Evolutionary conservation across 1,284 basidiomycete species (phyloP), one percentile per base, ranked within the genome.

Genomic region (Pholiota adiposa): DNA sequence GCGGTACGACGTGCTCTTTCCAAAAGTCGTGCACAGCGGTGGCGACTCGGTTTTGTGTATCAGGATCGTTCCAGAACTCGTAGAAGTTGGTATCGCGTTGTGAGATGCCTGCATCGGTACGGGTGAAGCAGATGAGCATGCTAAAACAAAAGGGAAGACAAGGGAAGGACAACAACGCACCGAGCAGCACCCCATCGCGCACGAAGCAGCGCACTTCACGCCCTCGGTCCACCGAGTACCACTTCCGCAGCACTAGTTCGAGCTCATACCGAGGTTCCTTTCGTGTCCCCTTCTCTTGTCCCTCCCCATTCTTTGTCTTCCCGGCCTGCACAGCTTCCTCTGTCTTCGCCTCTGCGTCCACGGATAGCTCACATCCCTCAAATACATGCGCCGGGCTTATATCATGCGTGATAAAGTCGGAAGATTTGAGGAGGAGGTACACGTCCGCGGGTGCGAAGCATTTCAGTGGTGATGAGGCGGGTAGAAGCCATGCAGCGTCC

Each of bases 51-150:
- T 67, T 57, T 58, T 84, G 84, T 0, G 84, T 90, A 1, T 69
- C 69, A 0, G 75, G 68, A n/a, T 89, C 84, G 69, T 88, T 89
- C 70, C 96, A 81, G 71, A 93, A 96, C 18, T 94, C 89, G 74
- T 97, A 98, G 71, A 88, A 94, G 67, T 95, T 96, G 25, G 81
- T 81, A 70, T 98, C 96, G n/a, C 97, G 84, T 72, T 98, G 96
- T 0, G 87, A 89, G 36, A 97, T 90, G 12, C 86, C 96, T 94
- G 72, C 18, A n/a, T 14, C 25, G 11, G n/a, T n/a, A n/a, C n/a
- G n/a, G n/a, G n/a, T n/a, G n/a, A n/a, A n/a, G n/a, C n/a, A n/a
- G n/a, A n/a, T n/a, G n/a, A n/a, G n/a, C n/a, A n/a, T n/a, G n/a
- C n/a, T n/a, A n/a, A n/a, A n/a, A n/a, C n/a, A n/a, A n/a, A n/a